phyloP scores from a whole-genome alignment of 164 flowering plant genomes.

The Kingdonia uniflora region DNA sequence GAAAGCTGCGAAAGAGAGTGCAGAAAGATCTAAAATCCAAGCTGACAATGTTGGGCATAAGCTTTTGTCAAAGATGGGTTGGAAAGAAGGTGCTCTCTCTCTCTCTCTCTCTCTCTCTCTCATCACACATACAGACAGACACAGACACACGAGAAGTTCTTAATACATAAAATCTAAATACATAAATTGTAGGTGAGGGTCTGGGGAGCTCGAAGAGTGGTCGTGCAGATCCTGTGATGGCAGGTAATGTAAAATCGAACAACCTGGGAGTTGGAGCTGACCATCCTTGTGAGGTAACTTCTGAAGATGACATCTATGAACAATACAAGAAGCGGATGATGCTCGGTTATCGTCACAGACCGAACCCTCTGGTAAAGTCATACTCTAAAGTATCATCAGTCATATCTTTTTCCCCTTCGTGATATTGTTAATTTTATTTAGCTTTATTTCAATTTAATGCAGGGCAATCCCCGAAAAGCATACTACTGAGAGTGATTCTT shows the following conservation, averaged over 20 bases:
- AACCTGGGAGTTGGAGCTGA: slow-evolving; percentile 92
- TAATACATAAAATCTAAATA: too few species aligned
- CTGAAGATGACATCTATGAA: slow-evolving; percentile 97
- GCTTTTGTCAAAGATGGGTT: slow-evolving; percentile 96
- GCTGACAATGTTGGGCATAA: slow-evolving; percentile 90
- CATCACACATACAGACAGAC: not conserved
- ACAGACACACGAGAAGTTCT: not conserved
- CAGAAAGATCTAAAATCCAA: slow-evolving; percentile 78
- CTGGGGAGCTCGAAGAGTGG: slow-evolving; percentile 85
- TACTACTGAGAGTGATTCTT: slow-evolving; percentile 38
- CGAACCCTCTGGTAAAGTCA: slow-evolving; percentile 82
- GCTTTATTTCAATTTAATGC: slow-evolving; percentile 7
- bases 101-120: not conserved
- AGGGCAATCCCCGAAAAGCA: slow-evolving; percentile 85
- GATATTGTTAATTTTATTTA: not conserved
- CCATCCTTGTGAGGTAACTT: slow-evolving; percentile 73
- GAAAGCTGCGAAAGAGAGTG: slow-evolving; percentile 64
- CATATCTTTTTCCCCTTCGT: not conserved
- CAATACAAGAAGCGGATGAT: slow-evolving; percentile 99
- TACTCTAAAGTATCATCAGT: not conserved
- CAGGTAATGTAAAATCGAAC: slow-evolving; percentile 73
- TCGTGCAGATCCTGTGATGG: slow-evolving; percentile 78
- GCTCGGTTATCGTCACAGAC: slow-evolving; percentile 91
- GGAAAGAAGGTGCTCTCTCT: slow-evolving; percentile 79
- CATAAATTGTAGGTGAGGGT: slow-evolving; percentile 73